Base-by-base conservation (phyloP, 2,329 filamentous ascomycete species). In the Claviceps maximensis region DNA sequence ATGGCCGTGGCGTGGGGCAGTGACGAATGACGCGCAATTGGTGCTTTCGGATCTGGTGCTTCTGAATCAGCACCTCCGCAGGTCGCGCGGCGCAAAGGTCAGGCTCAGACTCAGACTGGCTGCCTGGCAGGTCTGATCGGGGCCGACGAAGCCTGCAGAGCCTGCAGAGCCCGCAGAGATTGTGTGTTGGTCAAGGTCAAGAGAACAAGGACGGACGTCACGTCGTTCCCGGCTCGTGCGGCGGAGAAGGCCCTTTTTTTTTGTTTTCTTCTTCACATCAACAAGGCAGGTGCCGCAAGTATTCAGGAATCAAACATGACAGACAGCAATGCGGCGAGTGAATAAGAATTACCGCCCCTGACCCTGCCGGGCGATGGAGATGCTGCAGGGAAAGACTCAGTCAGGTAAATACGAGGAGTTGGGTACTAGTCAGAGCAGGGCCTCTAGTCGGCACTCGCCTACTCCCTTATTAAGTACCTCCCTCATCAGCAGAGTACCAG, bases 391-490 rank as follows among this genome's bases (percentile, higher is more conserved):
- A 45, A 45, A 49, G 45, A 45, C 49, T 51, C 23, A 44, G 49
- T 41, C 38, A 44, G 36, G 25, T 51, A 25, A 51, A 54, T 51
- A 54, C 53, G 53, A 54, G 52, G 46, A 49, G 31, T 29, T 46
- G 27, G 27, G 47, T 38, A 40, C 42, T 51, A 46, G 29, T 42
- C 33, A 29, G 49, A 19, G 36, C 23, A 23, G 29, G 7, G 4
- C 6, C 7, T 31, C 23, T 27, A 15, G 2, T n/a, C 9, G 41
- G 41, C 25, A 25, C 21, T 21, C 25, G 4, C 19, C 10, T 21
- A 15, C 7, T 29, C 29, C 6, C 29, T 9, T 9, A 29, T 29
- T 25, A 25, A 25, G n/a, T 41, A 19, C 38, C 38, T 38, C 4
- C 33, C 13, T 38, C 4, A 17, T 38, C 4, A 7, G 33, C 4